Conservation (phyloP, 1,139 yeast genomes). For the Scheffersomyces segobiensis region DNA sequence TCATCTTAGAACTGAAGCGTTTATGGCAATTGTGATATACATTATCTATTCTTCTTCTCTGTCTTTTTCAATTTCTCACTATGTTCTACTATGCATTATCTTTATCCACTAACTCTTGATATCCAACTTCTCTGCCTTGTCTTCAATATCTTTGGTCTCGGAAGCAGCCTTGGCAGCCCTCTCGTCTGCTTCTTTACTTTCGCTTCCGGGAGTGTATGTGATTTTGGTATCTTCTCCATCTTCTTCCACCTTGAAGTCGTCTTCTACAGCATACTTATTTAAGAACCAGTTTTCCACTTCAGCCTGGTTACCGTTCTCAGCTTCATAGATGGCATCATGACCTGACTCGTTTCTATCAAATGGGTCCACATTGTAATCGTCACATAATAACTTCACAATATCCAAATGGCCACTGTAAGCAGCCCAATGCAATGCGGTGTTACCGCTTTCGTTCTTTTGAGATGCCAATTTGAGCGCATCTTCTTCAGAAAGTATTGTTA, state of each 20-base stretch:
- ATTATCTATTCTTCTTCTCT: background rate
- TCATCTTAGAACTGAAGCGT: too few relatives aligned
- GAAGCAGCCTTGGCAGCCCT: constrained; percentile 33
- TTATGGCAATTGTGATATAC: too few relatives aligned
- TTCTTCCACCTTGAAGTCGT: constrained; percentile 47
- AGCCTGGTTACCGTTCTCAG: constrained; percentile 69
- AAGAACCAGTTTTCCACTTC: constrained; percentile 74
- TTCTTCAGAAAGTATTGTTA: constrained; percentile 48
- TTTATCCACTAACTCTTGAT: constrained; percentile 2
- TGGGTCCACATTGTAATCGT: constrained; percentile 77
- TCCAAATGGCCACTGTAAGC: constrained; percentile 81
- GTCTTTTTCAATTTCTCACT: background rate
- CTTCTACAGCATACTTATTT: constrained; percentile 71
- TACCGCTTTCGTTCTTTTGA: constrained; percentile 73
- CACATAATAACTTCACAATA: constrained; percentile 69
- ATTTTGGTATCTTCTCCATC: constrained; percentile 48
- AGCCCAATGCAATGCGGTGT: constrained; percentile 97
- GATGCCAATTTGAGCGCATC: constrained; percentile 52
- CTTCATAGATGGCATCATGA: constrained; percentile 86
- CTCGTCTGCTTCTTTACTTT: constrained; percentile 48
- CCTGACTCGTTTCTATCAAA: constrained; percentile 70
- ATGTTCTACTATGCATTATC: background rate
- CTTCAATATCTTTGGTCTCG: constrained; percentile 2
- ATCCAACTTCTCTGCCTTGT: constrained; percentile 14
- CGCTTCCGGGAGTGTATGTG: constrained; percentile 50